Evolutionary conservation across 305 asterid species (phyloP).

Genomic region (Stenogyne calaminthoides): DNA sequence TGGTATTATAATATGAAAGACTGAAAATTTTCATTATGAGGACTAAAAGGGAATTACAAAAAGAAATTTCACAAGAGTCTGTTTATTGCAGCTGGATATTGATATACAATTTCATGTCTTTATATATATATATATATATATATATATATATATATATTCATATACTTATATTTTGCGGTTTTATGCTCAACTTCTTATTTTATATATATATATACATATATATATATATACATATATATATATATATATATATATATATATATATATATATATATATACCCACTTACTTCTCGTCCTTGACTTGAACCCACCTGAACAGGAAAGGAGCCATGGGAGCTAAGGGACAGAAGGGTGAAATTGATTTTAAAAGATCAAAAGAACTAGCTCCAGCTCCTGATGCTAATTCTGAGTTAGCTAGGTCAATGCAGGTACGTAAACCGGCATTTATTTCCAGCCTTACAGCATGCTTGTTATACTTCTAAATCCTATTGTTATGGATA

Average conservation of each 20-base stretch:
- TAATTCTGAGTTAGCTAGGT: conserved; percentile 45
- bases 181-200: conserved; percentile 4
- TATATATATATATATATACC: too few relatives aligned
- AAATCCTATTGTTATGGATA: not conserved
- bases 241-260: too few relatives aligned
- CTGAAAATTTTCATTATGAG: not conserved
- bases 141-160: too few relatives aligned
- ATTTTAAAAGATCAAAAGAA: conserved; percentile 47
- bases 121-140: too few relatives aligned
- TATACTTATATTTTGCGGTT: not conserved
- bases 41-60: not conserved
- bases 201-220: too few relatives aligned
- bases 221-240: too few relatives aligned
- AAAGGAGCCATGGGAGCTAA: conserved; percentile 50
- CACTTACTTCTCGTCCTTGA: not conserved
- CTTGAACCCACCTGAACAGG: conserved; percentile 46
- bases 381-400: conserved; percentile 47
- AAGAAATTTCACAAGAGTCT: not conserved
- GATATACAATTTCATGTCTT: conserved; percentile 18
- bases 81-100: conserved; percentile 17
- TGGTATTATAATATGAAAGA: not conserved
- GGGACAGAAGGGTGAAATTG: conserved; percentile 45
- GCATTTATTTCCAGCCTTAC: not conserved
- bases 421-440: conserved; percentile 48
- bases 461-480: conserved; percentile 1